Base-by-base conservation (phyloP, 169 alveolate species). In the Plasmodium inui region DNA sequence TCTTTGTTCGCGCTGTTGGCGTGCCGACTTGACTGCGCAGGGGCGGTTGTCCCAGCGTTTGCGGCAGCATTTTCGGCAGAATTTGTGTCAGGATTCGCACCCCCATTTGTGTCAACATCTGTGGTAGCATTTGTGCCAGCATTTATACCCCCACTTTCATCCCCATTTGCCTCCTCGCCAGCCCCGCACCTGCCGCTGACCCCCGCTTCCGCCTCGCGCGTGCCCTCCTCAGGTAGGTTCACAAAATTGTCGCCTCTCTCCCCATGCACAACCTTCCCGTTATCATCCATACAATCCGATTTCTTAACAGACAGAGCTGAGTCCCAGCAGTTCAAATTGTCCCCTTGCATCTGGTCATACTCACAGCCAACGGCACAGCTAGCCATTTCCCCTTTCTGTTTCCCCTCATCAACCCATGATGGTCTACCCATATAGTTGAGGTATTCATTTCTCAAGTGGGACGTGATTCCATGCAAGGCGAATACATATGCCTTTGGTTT, bases 401-500 rank as follows among this genome's bases (percentile, higher is more conserved):
- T 22, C n/a, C 17, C 71, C 70, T 67, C 53, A 26, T 67, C 82
- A 37, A 50, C 84, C 93, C 93, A 85, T n/a, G 30, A 1, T 73
- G 93, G 85, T n/a, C 85, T 44, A 3, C 93, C 93, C 55, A 73
- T 92, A 86, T 88, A 96, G 30, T 95, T 95, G 7, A 93, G 53
- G 89, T 89, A 96, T 55, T 96, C 97, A 67, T 92, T 95, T 28
- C 96, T 94, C 74, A 94, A 83, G 78, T 96, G 97, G 37, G 95
- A 92, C 41, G 95, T 79, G 19, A 92, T 94, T 53, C 97, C 97
- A 90, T 96, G 97, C 44, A 94, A 95, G 71, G 95, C 93, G 28
- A 96, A 92, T 19, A 96, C 79, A 67, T 80, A 71, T 9, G 96
- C 97, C 92, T 94, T 94, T 0, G 97, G 96, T 14, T 94, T 83